Percentiles rank a stretch among this genome's conserved stretches.
Conservation (phyloP, 257 asterid species). For the Galeopsis tetrahit region DNA sequence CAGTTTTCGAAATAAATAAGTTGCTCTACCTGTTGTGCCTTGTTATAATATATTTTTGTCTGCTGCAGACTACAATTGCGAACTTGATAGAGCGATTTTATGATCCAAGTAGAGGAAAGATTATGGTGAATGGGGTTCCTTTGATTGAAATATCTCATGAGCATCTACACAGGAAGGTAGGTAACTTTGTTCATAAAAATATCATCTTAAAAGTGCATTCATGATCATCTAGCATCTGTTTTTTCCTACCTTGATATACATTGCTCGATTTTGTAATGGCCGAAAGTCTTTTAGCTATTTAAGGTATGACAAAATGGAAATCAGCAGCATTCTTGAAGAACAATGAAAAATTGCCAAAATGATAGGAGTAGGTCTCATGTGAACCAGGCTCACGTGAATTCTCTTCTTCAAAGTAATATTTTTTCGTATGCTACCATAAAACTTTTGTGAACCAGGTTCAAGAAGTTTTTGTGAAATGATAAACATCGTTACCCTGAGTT, state of each 20-base stretch:
- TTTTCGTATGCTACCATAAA: no score
- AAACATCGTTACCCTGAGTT: neutral
- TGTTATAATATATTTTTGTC: constrained; percentile 5
- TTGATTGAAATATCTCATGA: constrained; percentile 70
- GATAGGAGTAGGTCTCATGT: neutral
- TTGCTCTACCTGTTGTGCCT: neutral
- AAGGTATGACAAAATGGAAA: neutral
- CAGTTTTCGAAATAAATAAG: neutral
- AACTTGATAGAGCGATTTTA: constrained; percentile 90
- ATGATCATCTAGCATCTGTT: neutral
- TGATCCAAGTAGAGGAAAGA: constrained; percentile 71
- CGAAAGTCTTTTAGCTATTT: no score
- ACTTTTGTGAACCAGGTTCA: no score
- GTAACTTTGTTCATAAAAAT: constrained; percentile 38
- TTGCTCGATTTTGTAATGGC: neutral
- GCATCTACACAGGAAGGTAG: constrained; percentile 86
- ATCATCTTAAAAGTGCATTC: constrained; percentile 11
- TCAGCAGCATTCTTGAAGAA: constrained; percentile 4
- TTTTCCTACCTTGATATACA: neutral
- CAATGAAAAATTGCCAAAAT: neutral
- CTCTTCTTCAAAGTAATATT: no score
- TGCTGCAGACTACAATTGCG: constrained; percentile 83
- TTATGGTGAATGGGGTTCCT: constrained; percentile 77
- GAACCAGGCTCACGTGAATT: no score
- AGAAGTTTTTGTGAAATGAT: no score